Conservation (phyloP, 805 yeast genomes). For the Candida patagonica region DNA sequence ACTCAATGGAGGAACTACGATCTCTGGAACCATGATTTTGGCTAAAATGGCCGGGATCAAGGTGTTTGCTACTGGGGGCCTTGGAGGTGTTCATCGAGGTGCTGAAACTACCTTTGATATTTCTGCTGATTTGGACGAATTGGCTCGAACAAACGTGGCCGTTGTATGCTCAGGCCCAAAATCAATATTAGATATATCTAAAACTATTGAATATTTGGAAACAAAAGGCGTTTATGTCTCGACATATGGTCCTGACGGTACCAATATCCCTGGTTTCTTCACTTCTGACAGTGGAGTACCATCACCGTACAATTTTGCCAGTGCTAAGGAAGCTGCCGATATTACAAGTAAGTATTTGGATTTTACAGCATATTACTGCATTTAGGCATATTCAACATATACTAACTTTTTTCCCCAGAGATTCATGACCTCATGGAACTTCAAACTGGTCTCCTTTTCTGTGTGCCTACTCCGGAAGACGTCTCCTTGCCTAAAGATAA, state of each 20-base stretch:
- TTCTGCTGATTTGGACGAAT: conserved; percentile 80
- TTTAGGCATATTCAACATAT: neutral
- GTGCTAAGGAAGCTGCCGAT: conserved; percentile 51
- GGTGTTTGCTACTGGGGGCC: conserved; percentile 88
- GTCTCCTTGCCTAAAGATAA: conserved; percentile 46
- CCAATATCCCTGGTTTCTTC: conserved; percentile 72
- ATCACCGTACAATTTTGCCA: conserved; percentile 58
- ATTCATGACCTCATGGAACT: conserved; percentile 41
- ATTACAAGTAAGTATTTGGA: conserved; percentile 36
- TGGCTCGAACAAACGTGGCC: conserved; percentile 72
- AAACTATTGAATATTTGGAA: conserved; percentile 79
- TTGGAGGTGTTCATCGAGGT: conserved; percentile 84
- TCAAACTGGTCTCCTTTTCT: conserved; percentile 62
- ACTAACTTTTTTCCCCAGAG: conserved; percentile 14
- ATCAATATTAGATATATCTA: conserved; percentile 67
- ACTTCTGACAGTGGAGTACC: conserved; percentile 62
- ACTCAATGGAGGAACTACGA: conserved; percentile 81
- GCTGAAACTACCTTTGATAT: conserved; percentile 70
- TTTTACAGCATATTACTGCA: neutral
- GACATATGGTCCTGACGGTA: conserved; percentile 47
- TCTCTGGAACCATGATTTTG: conserved; percentile 79
- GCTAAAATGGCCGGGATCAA: conserved; percentile 67
- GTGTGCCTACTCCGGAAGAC: conserved; percentile 70
- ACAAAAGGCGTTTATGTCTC: conserved; percentile 86
- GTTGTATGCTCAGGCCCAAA: conserved; percentile 94